Base-by-base conservation (phyloP, 176 grass and related monocot genomes). In the Oryza meridionalis region DNA sequence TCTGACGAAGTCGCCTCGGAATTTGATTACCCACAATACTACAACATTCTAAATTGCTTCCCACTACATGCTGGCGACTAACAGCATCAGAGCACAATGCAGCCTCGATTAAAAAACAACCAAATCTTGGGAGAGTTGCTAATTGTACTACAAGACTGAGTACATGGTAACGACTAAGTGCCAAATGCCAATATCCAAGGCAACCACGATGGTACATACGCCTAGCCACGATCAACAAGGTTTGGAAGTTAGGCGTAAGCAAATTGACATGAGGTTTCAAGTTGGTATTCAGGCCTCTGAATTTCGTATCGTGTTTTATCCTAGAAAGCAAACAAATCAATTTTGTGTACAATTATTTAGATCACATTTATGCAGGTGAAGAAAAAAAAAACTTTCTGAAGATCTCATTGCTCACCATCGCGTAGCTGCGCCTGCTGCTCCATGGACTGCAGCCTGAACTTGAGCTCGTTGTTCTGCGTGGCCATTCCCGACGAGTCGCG, bases 401-500 rank as follows among this genome's bases (percentile, higher is more conserved):
- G n/a, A n/a, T 63, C 14, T 63, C 14, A 33, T 29, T 65, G 67
- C 85, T 93, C 88, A 98, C 96, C 96, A 43, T 98, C 96, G 32
- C 91, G 89, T 68, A 98, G 86, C 77, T 95, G 93, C 59, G 87
- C 93, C 87, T 98, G 91, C 80, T 98, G 96, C 83, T 95, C 91
- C 96, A 98, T 98, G 67, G 96, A 89, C 84, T 98, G 96, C 31
- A 98, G 91, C 55, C 96, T 86, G 84, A 98, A 98, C 82, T 90
- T 95, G 85, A 98, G 90, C 77, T 98, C 91, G 50, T 85, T 95
- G 83, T 98, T 98, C 65, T 92, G 96, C 47, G 82, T 94, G 24
- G 73, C 73, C 44, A 98, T 72, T 6, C 91, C 89, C 0, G 89
- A 67, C 25, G 91, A 89, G 46, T 93, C 93, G 45, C 91, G 90